phyloP scores from a whole-genome alignment of 73 alveolate species.

The Tetrahymena malaccensis region DNA sequence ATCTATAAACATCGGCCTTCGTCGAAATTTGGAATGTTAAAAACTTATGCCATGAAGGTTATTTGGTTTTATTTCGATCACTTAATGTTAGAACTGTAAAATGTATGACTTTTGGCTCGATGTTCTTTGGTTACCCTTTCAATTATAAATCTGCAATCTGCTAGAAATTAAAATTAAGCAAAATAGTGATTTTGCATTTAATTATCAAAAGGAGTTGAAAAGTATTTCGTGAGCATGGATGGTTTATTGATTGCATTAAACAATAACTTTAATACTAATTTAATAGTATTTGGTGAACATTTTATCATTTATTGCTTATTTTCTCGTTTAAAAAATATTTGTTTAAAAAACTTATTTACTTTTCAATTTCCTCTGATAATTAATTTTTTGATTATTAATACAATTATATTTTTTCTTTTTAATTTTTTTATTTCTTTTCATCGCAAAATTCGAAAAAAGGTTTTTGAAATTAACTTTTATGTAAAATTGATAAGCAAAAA shows the following conservation, averaged over 20 bases:
- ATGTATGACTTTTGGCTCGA: neutral
- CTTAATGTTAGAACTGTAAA: neutral
- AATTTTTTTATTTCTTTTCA: neutral
- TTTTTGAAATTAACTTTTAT: too few relatives aligned
- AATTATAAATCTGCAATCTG: neutral
- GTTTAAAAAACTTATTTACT: neutral
- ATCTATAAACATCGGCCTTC: neutral
- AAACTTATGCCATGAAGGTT: neutral
- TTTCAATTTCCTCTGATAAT: neutral
- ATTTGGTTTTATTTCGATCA: neutral
- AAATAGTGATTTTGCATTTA: neutral
- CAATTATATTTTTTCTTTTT: neutral
- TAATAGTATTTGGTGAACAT: neutral
- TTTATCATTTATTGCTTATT: neutral
- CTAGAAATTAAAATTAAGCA: neutral
- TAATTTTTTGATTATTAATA: neutral
- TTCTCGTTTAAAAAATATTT: neutral
- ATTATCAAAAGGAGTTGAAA: neutral
- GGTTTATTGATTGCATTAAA: neutral
- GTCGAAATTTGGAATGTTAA: neutral
- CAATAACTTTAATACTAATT: neutral
- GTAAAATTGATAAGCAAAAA: too few relatives aligned
- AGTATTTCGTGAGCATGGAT: neutral
- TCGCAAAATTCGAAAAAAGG: too few relatives aligned
- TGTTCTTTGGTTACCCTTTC: neutral